Percentiles rank a stretch among this genome's conserved stretches.
These are phyloP conservation scores for Ploettnerulaceae sp. DNA, from an alignment of 2,329 filamentous ascomycete species.

Conservation along the genomic window DNA sequence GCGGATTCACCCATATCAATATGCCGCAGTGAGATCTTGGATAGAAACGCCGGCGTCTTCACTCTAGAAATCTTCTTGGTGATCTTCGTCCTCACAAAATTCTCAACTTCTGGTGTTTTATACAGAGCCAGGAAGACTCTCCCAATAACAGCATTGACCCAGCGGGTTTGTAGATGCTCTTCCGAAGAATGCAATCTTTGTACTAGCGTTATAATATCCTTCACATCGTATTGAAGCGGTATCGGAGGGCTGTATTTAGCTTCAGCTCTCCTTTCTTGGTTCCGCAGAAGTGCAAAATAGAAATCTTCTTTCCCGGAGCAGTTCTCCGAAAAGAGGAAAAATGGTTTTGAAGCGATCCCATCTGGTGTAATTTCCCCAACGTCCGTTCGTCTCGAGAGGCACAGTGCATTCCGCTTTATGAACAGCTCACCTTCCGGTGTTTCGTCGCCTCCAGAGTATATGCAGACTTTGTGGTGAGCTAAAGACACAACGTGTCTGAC, in stretches of 20 bases:
- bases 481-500: slow-evolving; percentile 94
- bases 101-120: slow-evolving; percentile 75
- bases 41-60: slow-evolving; percentile 86
- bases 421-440: slow-evolving; percentile 91
- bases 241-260: slow-evolving; percentile 55
- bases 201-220: slow-evolving; percentile 83
- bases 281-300: slow-evolving; percentile 85
- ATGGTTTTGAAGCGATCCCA: slow-evolving; percentile 65
- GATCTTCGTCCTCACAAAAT: slow-evolving; percentile 76
- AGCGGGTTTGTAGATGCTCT: slow-evolving; percentile 83
- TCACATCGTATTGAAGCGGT: slow-evolving; percentile 73
- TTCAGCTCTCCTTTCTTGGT: slow-evolving; percentile 66
- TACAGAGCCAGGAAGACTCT: slow-evolving; percentile 85
- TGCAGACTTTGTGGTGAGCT: slow-evolving; percentile 76
- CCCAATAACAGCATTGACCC: slow-evolving; percentile 89
- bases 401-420: slow-evolving; percentile 89
- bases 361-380: slow-evolving; percentile 52
- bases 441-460: slow-evolving; percentile 73
- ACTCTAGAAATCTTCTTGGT: slow-evolving; percentile 95
- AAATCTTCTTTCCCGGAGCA: slow-evolving; percentile 98
- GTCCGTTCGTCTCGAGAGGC: slow-evolving; percentile 62
- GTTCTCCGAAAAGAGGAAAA: slow-evolving; percentile 92
- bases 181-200: slow-evolving; percentile 88
- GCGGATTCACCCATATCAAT: slow-evolving; percentile 84
- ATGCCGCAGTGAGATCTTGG: slow-evolving; percentile 72